phyloP scores from a whole-genome alignment of 352 stramenopile species.

The Globisporangium abappressorium region DNA sequence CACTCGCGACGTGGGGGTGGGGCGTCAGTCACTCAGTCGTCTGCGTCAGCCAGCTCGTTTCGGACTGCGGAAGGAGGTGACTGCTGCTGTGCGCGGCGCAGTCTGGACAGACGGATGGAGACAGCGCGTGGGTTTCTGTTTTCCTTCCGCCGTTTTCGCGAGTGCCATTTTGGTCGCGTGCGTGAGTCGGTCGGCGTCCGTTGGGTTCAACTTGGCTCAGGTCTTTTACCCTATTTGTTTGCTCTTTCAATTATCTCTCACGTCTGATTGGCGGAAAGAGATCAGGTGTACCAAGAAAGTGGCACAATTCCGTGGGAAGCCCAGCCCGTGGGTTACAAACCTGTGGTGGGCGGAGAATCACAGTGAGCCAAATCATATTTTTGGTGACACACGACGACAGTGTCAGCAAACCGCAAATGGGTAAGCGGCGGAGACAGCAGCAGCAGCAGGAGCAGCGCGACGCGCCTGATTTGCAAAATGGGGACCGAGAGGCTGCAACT shows the following conservation, averaged over 20 bases:
- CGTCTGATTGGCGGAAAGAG: conserved; percentile 2
- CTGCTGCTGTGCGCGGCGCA: neutral
- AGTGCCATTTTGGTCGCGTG: neutral
- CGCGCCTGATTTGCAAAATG: neutral
- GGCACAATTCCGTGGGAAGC: conserved; percentile 5
- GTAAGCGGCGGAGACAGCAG: conserved; percentile 8
- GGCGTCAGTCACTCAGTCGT: neutral
- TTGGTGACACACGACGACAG: neutral
- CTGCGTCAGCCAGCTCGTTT: neutral
- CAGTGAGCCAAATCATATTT: neutral
- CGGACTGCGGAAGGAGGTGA: neutral
- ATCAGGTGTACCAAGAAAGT: neutral
- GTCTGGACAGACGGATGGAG: neutral
- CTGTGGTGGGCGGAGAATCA: neutral
- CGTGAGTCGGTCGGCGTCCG: neutral
- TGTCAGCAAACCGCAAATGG: neutral
- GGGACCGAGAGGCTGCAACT: neutral
- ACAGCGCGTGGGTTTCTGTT: conserved; percentile 6
- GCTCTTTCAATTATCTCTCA: neutral
- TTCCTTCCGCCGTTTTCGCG: conserved; percentile 10
- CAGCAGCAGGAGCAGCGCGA: neutral
- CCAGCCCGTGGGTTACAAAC: conserved; percentile 6
- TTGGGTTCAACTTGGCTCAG: conserved; percentile 14
- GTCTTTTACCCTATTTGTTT: neutral
- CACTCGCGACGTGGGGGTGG: neutral